Conservation (phyloP, 2,329 filamentous ascomycete genomes). For the Pseudodiploospora longispora region DNA sequence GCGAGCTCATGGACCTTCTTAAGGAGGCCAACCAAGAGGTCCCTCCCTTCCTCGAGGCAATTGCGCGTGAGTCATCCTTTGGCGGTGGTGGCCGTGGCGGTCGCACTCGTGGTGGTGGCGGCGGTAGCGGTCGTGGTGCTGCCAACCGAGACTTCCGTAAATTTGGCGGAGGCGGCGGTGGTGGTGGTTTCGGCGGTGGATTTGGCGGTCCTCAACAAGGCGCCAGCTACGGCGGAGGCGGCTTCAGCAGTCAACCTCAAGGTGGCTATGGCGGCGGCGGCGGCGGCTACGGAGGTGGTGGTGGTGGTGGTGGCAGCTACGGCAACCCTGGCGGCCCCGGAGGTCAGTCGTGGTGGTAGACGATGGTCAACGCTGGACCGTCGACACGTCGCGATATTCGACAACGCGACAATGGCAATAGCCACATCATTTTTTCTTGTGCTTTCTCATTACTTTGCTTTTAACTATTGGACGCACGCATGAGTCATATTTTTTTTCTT, state of each 20-base stretch:
- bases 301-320: constrained; percentile 41
- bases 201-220: constrained; percentile 20
- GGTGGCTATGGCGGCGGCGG: constrained; percentile 31
- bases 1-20: constrained; percentile 91
- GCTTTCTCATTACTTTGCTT: constrained; percentile 16
- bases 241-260: constrained; percentile 22
- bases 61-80: constrained; percentile 87
- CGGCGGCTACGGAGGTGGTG: constrained; percentile 30
- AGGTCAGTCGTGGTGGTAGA: constrained; percentile 61
- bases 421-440: constrained; percentile 10
- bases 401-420: no score
- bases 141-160: constrained; percentile 88
- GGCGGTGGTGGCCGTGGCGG: constrained; percentile 62
- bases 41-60: constrained; percentile 88
- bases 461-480: constrained; percentile 20
- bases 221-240: constrained; percentile 34
- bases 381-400: no score
- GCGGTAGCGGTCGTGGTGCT: constrained; percentile 60
- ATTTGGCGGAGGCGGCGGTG: constrained; percentile 48
- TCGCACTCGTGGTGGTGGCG: constrained; percentile 47
- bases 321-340: constrained; percentile 63
- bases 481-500: constrained; percentile 16
- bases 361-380: constrained; percentile 7
- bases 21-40: constrained; percentile 99
- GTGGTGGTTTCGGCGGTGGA: constrained; percentile 31